These are phyloP conservation scores for Prototheca wickerhamii DNA, from an alignment of 163 green algal species.

Conservation along the genomic window DNA sequence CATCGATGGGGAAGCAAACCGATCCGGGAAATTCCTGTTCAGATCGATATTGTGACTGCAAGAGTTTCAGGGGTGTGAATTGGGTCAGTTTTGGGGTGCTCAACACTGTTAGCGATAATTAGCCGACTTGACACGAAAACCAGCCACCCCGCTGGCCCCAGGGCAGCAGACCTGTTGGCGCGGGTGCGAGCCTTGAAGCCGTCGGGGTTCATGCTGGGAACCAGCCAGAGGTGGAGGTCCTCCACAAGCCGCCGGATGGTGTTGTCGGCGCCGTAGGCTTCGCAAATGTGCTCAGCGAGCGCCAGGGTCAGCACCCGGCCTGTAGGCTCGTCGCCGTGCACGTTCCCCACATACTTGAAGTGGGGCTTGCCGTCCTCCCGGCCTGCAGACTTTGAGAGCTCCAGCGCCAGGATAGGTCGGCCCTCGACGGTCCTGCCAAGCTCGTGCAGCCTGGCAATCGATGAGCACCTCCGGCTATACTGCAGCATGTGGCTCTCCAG, in stretches of 20 bases:
- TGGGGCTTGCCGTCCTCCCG: conserved; percentile 40
- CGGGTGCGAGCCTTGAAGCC: conserved; percentile 50
- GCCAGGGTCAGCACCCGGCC: conserved; percentile 52
- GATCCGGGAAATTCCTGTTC: conserved; percentile 91
- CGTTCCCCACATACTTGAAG: conserved; percentile 68
- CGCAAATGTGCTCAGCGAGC: conserved; percentile 48
- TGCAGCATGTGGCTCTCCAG: conserved; percentile 26
- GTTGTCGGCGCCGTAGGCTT: conserved; percentile 23
- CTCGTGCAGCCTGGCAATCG: conserved; percentile 21
- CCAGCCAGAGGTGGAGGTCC: conserved; percentile 55
- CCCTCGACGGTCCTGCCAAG: conserved; percentile 45
- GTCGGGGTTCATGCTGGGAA: conserved; percentile 77
- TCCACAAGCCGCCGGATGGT: conserved; percentile 41
- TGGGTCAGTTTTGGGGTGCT: too few species aligned
- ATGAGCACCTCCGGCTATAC: conserved; percentile 26
- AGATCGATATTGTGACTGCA: too few species aligned
- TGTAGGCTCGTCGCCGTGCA: conserved; percentile 86
- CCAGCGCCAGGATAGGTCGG: conserved; percentile 32
- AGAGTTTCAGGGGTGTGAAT: too few species aligned
- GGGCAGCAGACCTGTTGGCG: conserved; percentile 38
- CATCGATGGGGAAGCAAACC: conserved; percentile 25
- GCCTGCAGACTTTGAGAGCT: conserved; percentile 36
- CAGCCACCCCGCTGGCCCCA: too few species aligned
- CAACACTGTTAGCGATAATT: too few species aligned
- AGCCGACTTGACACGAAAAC: too few species aligned